These are phyloP conservation scores for Silene uniflora DNA, from an alignment of 148 eudicot species.

Conservation along the genomic window DNA sequence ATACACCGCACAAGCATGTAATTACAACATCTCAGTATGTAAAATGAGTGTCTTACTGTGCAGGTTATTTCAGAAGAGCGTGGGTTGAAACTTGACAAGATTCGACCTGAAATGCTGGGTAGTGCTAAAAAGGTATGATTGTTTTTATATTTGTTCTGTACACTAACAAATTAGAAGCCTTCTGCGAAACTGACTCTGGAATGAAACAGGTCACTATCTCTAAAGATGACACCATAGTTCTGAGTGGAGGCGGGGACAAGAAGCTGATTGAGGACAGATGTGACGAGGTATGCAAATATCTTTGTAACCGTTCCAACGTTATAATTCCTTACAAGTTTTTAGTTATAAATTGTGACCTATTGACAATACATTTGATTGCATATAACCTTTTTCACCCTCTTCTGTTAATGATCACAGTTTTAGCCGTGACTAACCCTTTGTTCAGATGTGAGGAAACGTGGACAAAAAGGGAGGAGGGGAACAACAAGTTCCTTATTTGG, in stretches of 20 bases:
- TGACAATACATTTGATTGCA: too few species aligned
- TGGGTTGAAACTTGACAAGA: constrained; percentile 63
- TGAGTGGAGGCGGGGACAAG: constrained; percentile 84
- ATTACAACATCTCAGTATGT: neutral
- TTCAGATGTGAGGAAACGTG: too few species aligned
- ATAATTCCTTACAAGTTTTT: too few species aligned
- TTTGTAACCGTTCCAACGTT: neutral
- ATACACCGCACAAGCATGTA: constrained; percentile 1
- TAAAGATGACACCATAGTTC: constrained; percentile 78
- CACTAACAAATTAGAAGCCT: neutral
- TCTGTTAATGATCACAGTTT: too few species aligned
- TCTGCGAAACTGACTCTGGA: constrained; percentile 17
- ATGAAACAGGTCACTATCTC: constrained; percentile 69
- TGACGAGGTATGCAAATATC: constrained; percentile 58
- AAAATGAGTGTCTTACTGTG: constrained; percentile 12
- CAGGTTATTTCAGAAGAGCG: constrained; percentile 85
- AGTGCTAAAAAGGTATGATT: constrained; percentile 69
- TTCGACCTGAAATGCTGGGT: constrained; percentile 77
- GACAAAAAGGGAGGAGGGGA: too few species aligned
- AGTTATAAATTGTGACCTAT: too few species aligned
- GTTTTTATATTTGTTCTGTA: neutral
- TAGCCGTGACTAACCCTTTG: too few species aligned
- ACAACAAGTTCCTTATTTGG: too few species aligned
- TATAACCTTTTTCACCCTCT: too few species aligned
- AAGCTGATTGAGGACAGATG: constrained; percentile 88